These are phyloP conservation scores for Boletus vermiculosoides DNA, from an alignment of 768 basidiomycete genomes.

Conservation along the genomic window DNA sequence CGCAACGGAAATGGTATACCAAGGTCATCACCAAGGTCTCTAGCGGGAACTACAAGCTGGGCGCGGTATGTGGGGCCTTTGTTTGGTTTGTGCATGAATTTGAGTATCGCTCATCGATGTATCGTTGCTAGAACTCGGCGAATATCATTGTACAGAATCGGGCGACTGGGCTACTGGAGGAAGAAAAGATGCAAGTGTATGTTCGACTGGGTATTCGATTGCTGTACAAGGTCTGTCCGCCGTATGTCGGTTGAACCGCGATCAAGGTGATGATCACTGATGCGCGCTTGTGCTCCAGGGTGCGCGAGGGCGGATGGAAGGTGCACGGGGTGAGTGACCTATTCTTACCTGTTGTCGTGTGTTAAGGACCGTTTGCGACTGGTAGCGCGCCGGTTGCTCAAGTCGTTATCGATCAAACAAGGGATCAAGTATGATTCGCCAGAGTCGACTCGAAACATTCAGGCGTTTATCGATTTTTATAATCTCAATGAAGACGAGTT, in stretches of 20 bases:
- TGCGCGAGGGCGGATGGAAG: constrained; percentile 85
- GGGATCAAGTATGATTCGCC: constrained; percentile 90
- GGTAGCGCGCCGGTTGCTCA: constrained; percentile 65
- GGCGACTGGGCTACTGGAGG: constrained; percentile 85
- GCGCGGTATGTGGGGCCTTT: constrained; percentile 57
- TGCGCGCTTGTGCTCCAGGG: constrained; percentile 44
- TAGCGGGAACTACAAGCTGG: constrained; percentile 83
- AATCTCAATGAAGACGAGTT: constrained; percentile 81
- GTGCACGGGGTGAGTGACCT: constrained; percentile 62
- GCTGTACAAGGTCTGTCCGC: constrained; percentile 67
- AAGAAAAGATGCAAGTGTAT: constrained; percentile 98
- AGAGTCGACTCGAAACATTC: constrained; percentile 81
- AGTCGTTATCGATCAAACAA: constrained; percentile 90
- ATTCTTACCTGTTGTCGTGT: neutral
- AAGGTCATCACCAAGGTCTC: constrained; percentile 85
- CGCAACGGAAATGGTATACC: constrained; percentile 97
- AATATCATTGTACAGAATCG: constrained; percentile 98
- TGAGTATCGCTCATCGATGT: neutral
- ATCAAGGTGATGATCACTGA: neutral
- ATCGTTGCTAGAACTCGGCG: constrained; percentile 72
- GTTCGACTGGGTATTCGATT: constrained; percentile 90
- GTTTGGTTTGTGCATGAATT: neutral
- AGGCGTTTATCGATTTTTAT: constrained; percentile 87
- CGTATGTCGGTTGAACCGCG: neutral
- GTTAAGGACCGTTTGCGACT: constrained; percentile 41